phyloP scores from a whole-genome alignment of 148 eudicot genomes.

The Vaccinium darrowii region DNA sequence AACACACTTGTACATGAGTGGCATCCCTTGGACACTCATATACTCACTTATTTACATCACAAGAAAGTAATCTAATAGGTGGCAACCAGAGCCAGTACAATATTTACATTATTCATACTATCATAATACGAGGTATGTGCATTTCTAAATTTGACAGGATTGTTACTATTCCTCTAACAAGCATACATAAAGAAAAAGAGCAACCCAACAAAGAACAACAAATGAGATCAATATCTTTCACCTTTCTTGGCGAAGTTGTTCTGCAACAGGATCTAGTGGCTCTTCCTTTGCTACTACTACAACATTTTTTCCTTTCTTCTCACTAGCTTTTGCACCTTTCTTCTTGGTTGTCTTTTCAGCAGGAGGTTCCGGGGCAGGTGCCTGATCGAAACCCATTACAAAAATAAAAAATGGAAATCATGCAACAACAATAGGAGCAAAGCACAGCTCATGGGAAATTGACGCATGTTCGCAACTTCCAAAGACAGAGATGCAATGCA shows the following conservation, averaged over 20 bases:
- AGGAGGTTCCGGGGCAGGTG: slow-evolving; percentile 39
- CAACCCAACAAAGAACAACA: neutral
- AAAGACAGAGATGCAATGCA: neutral
- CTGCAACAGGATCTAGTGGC: slow-evolving; percentile 47
- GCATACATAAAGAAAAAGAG: neutral
- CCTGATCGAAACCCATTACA: slow-evolving; percentile 24
- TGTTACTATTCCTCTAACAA: neutral
- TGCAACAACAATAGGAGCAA: neutral
- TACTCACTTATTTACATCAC: neutral
- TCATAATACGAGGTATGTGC: neutral
- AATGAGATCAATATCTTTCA: slow-evolving; percentile 5
- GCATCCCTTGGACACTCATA: neutral
- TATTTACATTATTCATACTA: neutral
- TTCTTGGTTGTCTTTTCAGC: slow-evolving; percentile 34
- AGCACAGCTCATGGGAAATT: neutral
- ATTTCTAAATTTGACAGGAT: neutral
- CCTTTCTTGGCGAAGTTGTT: slow-evolving; percentile 61
- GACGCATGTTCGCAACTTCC: neutral
- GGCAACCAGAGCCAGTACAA: neutral
- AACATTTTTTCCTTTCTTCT: slow-evolving; percentile 41
- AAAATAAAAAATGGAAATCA: neutral
- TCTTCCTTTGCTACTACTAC: slow-evolving; percentile 33
- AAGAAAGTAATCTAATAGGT: neutral
- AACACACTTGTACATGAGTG: neutral
- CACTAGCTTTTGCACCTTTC: slow-evolving; percentile 35